phyloP scores from a whole-genome alignment of 306 rosid species.

The Prosopis cineraria region DNA sequence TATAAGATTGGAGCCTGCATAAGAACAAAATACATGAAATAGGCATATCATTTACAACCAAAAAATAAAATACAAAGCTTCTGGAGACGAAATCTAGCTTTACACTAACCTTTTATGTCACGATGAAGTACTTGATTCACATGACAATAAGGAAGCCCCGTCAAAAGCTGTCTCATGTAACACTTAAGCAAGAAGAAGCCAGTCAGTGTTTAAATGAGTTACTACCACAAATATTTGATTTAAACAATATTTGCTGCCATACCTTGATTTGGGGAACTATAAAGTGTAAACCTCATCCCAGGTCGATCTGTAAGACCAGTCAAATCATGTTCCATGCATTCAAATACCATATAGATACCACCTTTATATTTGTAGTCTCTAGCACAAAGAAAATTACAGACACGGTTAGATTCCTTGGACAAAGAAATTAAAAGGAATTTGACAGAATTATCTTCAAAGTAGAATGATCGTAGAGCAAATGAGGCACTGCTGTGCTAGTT shows the following conservation, averaged over 20 bases:
- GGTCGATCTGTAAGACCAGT: too few relatives aligned
- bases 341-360: too few relatives aligned
- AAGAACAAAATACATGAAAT: too few relatives aligned
- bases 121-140: conserved; percentile 70
- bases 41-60: too few relatives aligned
- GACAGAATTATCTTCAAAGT: conserved; percentile 4
- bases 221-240: not conserved
- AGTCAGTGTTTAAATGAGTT: conserved; percentile 24
- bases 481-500: not conserved
- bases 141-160: conserved; percentile 76
- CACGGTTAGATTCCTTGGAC: not conserved
- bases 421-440: too few relatives aligned
- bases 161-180: too few relatives aligned
- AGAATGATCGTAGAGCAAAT: conserved; percentile 5
- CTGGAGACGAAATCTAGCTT: not conserved
- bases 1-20: too few relatives aligned
- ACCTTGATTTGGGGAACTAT: too few relatives aligned
- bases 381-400: conserved; percentile 18
- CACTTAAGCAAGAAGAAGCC: conserved; percentile 44
- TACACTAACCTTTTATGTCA: conserved; percentile 65
- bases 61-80: not conserved
- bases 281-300: too few relatives aligned
- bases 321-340: too few relatives aligned
- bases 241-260: not conserved
- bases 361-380: conserved; percentile 51